Evolutionary conservation across 2,329 filamentous ascomycete genomes (phyloP).

Genomic region (Aspergillus intermedius): DNA sequence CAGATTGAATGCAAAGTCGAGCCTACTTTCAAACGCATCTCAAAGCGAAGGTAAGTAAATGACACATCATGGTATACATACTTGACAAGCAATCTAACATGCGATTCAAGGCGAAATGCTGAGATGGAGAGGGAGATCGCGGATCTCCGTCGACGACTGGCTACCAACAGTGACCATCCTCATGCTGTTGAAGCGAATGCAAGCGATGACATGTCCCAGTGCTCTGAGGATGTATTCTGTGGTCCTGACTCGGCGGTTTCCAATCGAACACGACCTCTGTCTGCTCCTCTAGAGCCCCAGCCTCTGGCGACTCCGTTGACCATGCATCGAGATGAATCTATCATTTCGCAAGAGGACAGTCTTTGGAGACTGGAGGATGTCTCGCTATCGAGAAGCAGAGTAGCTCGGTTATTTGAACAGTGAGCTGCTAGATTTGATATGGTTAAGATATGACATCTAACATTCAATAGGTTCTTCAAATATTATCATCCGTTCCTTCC

Average conservation of each 20-base stretch:
- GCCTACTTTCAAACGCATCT: slow-evolving; percentile 60
- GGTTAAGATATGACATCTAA: slow-evolving; percentile 4
- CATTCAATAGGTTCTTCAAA: slow-evolving; percentile 49
- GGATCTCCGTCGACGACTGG: slow-evolving; percentile 41
- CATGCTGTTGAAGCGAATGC: slow-evolving; percentile 18
- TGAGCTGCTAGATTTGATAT: slow-evolving; percentile 12
- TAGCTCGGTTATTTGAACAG: slow-evolving; percentile 40
- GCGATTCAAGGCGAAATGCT: slow-evolving; percentile 50
- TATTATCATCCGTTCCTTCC: slow-evolving; percentile 59
- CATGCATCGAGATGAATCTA: slow-evolving; percentile 27
- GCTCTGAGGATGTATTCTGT: slow-evolving; percentile 29
- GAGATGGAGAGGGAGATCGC: slow-evolving; percentile 54
- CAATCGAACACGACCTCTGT: slow-evolving; percentile 24
- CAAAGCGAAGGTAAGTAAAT: slow-evolving; percentile 45
- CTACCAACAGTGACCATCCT: slow-evolving; percentile 25
- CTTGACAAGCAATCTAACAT: slow-evolving; percentile 4
- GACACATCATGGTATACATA: neutral
- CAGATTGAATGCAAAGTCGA: slow-evolving; percentile 59
- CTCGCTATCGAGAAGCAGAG: slow-evolving; percentile 30
- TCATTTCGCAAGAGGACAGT: slow-evolving; percentile 31
- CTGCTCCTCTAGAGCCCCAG: slow-evolving; percentile 28
- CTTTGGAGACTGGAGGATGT: slow-evolving; percentile 47
- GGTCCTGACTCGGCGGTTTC: slow-evolving; percentile 24
- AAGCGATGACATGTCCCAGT: slow-evolving; percentile 27
- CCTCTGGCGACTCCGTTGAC: slow-evolving; percentile 27